Conservation (phyloP, 2,329 filamentous ascomycete species). For the Fusarium haematococcum region DNA sequence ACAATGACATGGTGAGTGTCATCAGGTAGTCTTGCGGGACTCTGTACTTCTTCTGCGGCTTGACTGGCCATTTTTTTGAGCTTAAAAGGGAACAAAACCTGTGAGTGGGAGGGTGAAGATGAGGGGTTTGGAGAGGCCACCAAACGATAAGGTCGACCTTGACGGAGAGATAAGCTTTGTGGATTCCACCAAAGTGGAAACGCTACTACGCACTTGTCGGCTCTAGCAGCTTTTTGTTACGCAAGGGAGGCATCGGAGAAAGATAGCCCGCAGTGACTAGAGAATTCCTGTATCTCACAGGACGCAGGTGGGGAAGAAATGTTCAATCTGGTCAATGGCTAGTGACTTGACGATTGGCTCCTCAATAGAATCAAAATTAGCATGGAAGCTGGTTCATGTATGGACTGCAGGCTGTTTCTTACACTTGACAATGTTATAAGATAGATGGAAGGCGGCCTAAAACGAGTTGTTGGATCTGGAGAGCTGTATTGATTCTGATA, state of each 20-base stretch:
- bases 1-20: conserved; percentile 7
- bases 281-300: background rate
- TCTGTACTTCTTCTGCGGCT: background rate
- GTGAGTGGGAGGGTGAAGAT: background rate
- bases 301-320: background rate
- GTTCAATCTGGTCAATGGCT: background rate
- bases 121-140: background rate
- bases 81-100: too few relatives aligned
- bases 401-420: background rate
- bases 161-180: background rate
- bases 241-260: background rate
- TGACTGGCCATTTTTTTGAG: background rate
- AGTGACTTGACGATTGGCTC: background rate
- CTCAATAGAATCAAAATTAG: background rate
- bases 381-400: too few relatives aligned
- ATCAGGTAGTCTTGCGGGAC: background rate
- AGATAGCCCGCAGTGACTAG: background rate
- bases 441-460: background rate
- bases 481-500: too few relatives aligned
- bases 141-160: background rate
- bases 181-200: background rate
- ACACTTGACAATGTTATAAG: background rate
- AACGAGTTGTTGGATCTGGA: too few relatives aligned
- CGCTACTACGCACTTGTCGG: too few relatives aligned
- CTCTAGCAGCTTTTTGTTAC: background rate